Evolutionary conservation across 306 rosid species (phyloP).

Genomic region (Gillenia trifoliata): DNA sequence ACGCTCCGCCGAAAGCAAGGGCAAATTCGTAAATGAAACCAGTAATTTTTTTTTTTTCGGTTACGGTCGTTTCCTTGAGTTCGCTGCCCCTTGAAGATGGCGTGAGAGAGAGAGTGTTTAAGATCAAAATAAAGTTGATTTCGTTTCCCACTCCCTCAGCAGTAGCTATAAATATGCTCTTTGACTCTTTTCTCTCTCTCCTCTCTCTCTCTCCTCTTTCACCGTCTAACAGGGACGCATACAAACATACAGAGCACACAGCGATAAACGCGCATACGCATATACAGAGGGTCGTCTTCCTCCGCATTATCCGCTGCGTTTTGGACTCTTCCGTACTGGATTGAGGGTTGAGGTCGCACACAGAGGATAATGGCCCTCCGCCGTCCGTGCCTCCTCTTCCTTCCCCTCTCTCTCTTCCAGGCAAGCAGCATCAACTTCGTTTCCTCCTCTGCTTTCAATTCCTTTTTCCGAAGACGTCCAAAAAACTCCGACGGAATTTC

Average conservation of each 20-base stretch:
- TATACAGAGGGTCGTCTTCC: background rate
- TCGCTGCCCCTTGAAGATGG: background rate
- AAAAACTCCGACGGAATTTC: background rate
- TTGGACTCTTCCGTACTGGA: background rate
- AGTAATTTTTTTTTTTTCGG: too few relatives aligned
- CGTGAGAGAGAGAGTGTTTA: background rate
- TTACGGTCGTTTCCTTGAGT: background rate
- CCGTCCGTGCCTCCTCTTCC: slow-evolving; percentile 25
- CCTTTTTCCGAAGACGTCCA: background rate
- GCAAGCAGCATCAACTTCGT: slow-evolving; percentile 30
- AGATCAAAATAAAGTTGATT: too few relatives aligned
- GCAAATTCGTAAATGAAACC: background rate
- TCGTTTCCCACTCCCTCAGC: background rate
- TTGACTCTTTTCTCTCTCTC: background rate
- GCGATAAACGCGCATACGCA: background rate
- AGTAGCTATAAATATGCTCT: background rate
- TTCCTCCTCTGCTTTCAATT: background rate
- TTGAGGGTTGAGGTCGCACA: background rate
- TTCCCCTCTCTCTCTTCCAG: slow-evolving; percentile 42
- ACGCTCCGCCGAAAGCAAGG: slow-evolving; percentile 12
- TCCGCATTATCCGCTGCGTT: background rate
- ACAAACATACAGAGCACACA: background rate
- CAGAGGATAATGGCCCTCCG: slow-evolving; percentile 40
- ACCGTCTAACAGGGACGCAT: background rate
- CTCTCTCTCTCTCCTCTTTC: background rate